Conservation (phyloP, 2,329 filamentous ascomycete species). For the Pestalotiopsis sp. region DNA sequence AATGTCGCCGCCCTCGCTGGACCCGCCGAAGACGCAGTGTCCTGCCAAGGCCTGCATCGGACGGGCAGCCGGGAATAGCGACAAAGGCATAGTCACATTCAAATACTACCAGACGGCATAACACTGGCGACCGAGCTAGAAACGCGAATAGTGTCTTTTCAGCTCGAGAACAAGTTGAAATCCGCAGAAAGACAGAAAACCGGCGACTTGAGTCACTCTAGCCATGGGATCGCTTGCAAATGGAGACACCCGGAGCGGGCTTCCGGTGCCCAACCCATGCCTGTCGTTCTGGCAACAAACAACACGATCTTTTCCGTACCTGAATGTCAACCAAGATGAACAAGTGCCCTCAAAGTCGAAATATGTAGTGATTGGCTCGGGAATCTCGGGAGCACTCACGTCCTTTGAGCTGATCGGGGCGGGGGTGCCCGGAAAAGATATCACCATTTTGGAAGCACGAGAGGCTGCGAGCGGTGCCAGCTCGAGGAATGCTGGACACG, state of each 20-base stretch:
- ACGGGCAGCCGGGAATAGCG: background rate
- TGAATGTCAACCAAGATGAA: constrained; percentile 38
- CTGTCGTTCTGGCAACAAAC: constrained; percentile 46
- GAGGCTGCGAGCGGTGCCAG: constrained; percentile 47
- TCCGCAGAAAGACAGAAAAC: background rate
- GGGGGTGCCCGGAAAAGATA: constrained; percentile 34
- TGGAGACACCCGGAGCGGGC: constrained; percentile 5
- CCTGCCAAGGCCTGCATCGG: background rate
- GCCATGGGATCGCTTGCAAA: background rate
- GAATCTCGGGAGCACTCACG: constrained; percentile 43
- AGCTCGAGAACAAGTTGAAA: background rate
- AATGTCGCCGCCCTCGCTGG: background rate
- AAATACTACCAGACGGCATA: background rate
- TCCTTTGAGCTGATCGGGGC: constrained; percentile 41
- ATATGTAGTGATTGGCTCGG: constrained; percentile 46
- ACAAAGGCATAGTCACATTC: background rate
- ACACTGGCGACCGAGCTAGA: no score
- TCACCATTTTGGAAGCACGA: constrained; percentile 45
- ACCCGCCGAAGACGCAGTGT: background rate
- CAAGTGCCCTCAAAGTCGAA: constrained; percentile 31
- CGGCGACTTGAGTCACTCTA: background rate
- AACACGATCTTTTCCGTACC: constrained; percentile 43
- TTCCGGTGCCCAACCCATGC: constrained; percentile 27
- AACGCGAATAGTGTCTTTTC: background rate
- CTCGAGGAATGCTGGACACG: constrained; percentile 47